These are phyloP conservation scores for Alternaria infectoria DNA, from an alignment of 2,329 filamentous ascomycete genomes.

Conservation along the genomic window DNA sequence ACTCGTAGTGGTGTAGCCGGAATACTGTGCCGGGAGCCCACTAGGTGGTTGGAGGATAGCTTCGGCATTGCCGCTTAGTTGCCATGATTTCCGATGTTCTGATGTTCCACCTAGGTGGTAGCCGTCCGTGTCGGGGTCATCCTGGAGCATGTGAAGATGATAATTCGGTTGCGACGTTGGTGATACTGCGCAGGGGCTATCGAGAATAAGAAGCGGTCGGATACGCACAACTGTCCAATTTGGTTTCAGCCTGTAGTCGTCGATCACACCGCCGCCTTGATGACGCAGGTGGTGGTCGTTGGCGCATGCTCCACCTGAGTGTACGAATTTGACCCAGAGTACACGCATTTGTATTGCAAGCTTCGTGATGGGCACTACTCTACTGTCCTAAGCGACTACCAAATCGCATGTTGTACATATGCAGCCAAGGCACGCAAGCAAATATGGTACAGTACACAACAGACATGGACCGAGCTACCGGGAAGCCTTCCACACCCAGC, in stretches of 20 bases:
- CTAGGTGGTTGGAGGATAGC: neutral
- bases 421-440: conserved; percentile 18
- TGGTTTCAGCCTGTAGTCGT: neutral
- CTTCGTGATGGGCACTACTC: neutral
- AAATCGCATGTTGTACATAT: conserved; percentile 24
- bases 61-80: neutral
- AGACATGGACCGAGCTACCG: conserved; percentile 5
- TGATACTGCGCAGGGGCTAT: neutral
- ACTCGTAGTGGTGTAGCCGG: neutral
- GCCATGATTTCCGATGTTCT: neutral
- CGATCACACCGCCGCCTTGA: neutral
- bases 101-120: neutral
- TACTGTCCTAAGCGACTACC: conserved; percentile 8
- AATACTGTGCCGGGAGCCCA: neutral
- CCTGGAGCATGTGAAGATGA: neutral
- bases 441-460: conserved; percentile 5
- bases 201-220: neutral
- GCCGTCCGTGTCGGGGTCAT: neutral
- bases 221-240: neutral
- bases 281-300: neutral
- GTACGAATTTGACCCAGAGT: neutral
- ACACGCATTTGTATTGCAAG: neutral
- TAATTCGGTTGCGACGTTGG: conserved; percentile 4
- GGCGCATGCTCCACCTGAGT: neutral
- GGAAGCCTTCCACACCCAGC: neutral